Base-by-base conservation (phyloP, 2,329 filamentous ascomycete species). In the Penicillium capsulatum region DNA sequence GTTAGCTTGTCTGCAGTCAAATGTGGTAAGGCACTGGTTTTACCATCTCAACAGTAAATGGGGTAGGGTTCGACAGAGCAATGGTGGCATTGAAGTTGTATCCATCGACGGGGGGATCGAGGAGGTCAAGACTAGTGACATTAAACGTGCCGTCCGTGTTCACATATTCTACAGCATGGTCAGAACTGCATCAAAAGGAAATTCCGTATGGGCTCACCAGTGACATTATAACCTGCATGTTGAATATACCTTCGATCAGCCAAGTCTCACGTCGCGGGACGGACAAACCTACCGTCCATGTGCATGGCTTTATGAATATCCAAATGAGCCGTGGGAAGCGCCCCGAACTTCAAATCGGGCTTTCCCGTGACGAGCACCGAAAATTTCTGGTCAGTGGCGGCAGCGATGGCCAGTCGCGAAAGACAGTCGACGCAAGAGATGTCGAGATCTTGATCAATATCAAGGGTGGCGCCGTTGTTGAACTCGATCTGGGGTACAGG, bases 61-160 rank as follows among this genome's bases (percentile, higher is more conserved):
- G 42, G 1, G 42, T 51, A 10, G 55, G 52, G 15, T 55, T 54
- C 9, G 38, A 40, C 10, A 59, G 17, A 7, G 47, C 38, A 5
- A 57, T 42, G 1, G 55, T 58, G n/a, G 55, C 52, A 40, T 59
- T 58, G 19, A 57, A 44, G 13, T 58, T 58, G 17, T 48, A 56
- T 17, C 54, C 55, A 16, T 58, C 37, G 4, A 42, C 45, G 6
- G 34, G 33, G 1, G 45, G 40, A 11, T 47, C 30, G 4, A 55
- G 27, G 9, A 57, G 36, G 1, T 55, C 40, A 2, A 57, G 7
- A 2, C 24, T 53, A 19, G 49, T 58, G 24, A 58, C 39, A 15
- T 57, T 57, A 31, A 58, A 53, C 7, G 48, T 45, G 3, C 44
- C 48, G 2, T 47, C 10, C 4, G 29, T 14, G 14, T 53, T 54